A percentile compares a stretch with the other conserved stretches of the same genome.
These are phyloP conservation scores for Actinomucor elegans DNA, from an alignment of 371 early-diverging fungal species.

Conservation along the genomic window DNA sequence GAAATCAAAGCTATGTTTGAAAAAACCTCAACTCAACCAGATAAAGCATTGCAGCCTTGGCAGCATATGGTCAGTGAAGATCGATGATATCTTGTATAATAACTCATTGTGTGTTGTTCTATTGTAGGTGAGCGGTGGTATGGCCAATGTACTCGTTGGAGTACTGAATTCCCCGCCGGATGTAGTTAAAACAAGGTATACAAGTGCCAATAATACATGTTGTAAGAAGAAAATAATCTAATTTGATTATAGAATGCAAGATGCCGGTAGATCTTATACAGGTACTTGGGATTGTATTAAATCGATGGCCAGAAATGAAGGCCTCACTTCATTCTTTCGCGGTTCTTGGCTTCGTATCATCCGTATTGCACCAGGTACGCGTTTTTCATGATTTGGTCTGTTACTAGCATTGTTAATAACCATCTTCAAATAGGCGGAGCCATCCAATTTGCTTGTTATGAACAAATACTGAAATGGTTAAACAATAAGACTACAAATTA, in stretches of 20 bases:
- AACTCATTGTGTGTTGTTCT: neutral
- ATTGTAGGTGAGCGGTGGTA: constrained; percentile 40
- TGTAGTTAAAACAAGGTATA: constrained; percentile 45
- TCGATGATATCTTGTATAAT: neutral
- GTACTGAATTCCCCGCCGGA: constrained; percentile 54
- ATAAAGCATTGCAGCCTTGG: constrained; percentile 38
- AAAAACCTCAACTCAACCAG: constrained; percentile 23
- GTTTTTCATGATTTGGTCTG: neutral
- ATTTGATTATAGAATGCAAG: constrained; percentile 46
- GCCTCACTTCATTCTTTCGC: constrained; percentile 43
- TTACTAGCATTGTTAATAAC: neutral
- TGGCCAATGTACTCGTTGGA: constrained; percentile 53
- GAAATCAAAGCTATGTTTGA: constrained; percentile 47
- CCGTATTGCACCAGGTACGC: constrained; percentile 61
- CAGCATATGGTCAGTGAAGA: constrained; percentile 40
- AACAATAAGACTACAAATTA: constrained; percentile 24
- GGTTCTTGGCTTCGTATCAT: constrained; percentile 50
- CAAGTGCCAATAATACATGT: no score
- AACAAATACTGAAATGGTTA: constrained; percentile 32
- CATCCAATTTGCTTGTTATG: constrained; percentile 49
- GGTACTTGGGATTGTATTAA: constrained; percentile 45
- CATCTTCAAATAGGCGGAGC: constrained; percentile 34
- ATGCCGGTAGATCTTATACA: constrained; percentile 37
- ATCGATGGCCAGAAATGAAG: constrained; percentile 44
- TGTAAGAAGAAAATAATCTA: no score